These are phyloP conservation scores for Cordyceps sp. DNA, from an alignment of 2,329 filamentous ascomycete genomes.

Conservation along the genomic window DNA sequence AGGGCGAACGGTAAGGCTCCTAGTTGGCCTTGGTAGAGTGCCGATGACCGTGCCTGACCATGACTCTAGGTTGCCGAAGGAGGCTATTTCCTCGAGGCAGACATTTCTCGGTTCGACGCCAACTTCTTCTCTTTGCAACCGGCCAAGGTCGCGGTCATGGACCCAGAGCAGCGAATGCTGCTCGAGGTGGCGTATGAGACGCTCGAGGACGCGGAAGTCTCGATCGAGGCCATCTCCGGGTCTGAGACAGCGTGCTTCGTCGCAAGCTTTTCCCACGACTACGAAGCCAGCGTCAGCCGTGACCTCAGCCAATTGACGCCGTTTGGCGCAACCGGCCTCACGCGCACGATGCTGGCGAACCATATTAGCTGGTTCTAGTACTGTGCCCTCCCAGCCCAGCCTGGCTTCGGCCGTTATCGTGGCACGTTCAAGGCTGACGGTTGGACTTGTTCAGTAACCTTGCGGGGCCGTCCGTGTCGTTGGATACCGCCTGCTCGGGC, in stretches of 20 bases:
- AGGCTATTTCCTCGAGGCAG: not conserved
- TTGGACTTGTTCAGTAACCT: not conserved
- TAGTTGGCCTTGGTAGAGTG: not conserved
- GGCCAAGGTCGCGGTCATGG: not conserved
- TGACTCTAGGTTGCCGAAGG: not conserved
- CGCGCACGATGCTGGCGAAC: not conserved
- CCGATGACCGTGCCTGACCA: not conserved
- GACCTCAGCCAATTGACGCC: no score
- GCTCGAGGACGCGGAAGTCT: no score
- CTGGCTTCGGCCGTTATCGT: no score
- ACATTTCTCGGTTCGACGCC: not conserved
- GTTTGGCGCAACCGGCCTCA: not conserved
- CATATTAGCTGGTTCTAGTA: not conserved
- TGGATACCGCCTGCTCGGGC: not conserved
- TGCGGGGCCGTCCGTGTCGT: not conserved
- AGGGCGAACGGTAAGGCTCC: no score
- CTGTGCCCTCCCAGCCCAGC: no score
- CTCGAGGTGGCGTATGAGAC: no score
- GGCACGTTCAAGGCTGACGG: not conserved
- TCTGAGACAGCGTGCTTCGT: no score
- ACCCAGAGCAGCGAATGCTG: no score
- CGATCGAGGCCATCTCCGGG: no score
- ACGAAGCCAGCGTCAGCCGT: no score
- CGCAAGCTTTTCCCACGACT: no score
- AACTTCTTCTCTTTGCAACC: not conserved